Evolutionary conservation across 306 rosid species (phyloP).

Genomic region (Begonia masoniana): DNA sequence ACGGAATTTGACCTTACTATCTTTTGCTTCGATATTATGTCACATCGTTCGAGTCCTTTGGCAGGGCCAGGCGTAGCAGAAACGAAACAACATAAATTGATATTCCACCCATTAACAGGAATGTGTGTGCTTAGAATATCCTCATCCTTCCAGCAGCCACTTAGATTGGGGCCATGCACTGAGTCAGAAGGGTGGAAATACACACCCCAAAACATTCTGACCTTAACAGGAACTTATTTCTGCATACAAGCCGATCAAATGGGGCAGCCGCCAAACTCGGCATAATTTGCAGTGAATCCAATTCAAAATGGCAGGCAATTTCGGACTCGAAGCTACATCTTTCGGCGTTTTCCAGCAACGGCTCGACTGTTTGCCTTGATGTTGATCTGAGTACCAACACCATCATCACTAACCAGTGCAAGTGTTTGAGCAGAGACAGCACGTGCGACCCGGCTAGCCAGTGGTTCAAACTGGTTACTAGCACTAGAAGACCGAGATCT

Average conservation of each 20-base stretch:
- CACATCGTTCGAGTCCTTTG: background rate
- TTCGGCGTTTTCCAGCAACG: slow-evolving; percentile 25
- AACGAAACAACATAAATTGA: slow-evolving; percentile 23
- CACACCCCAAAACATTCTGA: slow-evolving; percentile 29
- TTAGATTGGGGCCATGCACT: slow-evolving; percentile 44
- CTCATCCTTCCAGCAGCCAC: slow-evolving; percentile 21
- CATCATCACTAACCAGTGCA: slow-evolving; percentile 58
- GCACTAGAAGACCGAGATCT: slow-evolving; percentile 20
- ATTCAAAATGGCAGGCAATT: slow-evolving; percentile 50
- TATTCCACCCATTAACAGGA: slow-evolving; percentile 71
- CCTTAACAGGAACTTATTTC: slow-evolving; percentile 50
- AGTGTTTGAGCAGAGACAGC: slow-evolving; percentile 40
- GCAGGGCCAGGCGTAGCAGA: slow-evolving; percentile 46
- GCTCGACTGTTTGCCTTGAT: slow-evolving; percentile 52
- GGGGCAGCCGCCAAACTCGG: slow-evolving; percentile 35
- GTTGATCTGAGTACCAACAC: slow-evolving; percentile 31
- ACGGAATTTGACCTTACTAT: too few relatives aligned
- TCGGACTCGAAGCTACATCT: slow-evolving; percentile 76
- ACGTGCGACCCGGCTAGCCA: slow-evolving; percentile 69
- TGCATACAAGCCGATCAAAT: slow-evolving; percentile 41
- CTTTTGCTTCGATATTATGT: background rate
- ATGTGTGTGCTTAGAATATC: slow-evolving; percentile 43
- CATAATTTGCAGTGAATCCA: slow-evolving; percentile 26
- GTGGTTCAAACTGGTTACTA: slow-evolving; percentile 72
- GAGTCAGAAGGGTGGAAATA: slow-evolving; percentile 49